These are phyloP conservation scores for Lasiodiplodia gonubiensis DNA, from an alignment of 2,329 filamentous ascomycete species.

Conservation along the genomic window DNA sequence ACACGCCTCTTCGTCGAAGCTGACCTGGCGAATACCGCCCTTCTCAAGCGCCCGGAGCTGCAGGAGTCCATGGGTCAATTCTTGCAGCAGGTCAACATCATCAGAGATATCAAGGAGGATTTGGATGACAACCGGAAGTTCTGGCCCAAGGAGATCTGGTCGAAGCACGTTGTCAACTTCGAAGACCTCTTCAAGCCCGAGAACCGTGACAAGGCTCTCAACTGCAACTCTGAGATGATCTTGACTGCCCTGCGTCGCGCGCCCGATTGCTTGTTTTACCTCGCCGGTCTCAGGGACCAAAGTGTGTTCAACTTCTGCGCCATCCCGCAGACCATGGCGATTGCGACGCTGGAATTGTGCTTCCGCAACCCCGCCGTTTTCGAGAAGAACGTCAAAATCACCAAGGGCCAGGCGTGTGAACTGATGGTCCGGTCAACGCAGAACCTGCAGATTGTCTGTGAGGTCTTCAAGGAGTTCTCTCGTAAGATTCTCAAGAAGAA, in stretches of 20 bases:
- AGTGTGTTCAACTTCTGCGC: constrained; percentile 99
- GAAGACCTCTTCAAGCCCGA: constrained; percentile 87
- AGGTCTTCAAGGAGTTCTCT: constrained; percentile 78
- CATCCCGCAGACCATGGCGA: constrained; percentile 96
- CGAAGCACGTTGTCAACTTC: constrained; percentile 88
- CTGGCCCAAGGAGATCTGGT: constrained; percentile 97
- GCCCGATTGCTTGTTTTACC: constrained; percentile 96
- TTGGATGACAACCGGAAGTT: constrained; percentile 85
- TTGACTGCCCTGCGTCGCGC: constrained; percentile 84
- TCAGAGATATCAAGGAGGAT: constrained; percentile 92
- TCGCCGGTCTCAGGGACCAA: constrained; percentile 92
- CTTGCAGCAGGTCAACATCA: constrained; percentile 98
- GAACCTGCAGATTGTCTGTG: constrained; percentile 80
- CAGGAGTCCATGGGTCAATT: constrained; percentile 98
- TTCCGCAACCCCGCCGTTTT: constrained; percentile 92
- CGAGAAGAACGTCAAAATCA: constrained; percentile 90
- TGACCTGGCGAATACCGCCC: constrained; percentile 81
- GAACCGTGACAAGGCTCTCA: constrained; percentile 76
- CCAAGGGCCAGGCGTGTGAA: constrained; percentile 88
- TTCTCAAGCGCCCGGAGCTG: constrained; percentile 78
- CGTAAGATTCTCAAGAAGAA: constrained; percentile 92
- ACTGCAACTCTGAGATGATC: constrained; percentile 93
- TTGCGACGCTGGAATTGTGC: constrained; percentile 87
- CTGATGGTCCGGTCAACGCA: constrained; percentile 94
- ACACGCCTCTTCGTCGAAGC: constrained; percentile 89